These are phyloP conservation scores for Fragilaria crotonensis DNA, from an alignment of 108 stramenopile species.

Conservation along the genomic window DNA sequence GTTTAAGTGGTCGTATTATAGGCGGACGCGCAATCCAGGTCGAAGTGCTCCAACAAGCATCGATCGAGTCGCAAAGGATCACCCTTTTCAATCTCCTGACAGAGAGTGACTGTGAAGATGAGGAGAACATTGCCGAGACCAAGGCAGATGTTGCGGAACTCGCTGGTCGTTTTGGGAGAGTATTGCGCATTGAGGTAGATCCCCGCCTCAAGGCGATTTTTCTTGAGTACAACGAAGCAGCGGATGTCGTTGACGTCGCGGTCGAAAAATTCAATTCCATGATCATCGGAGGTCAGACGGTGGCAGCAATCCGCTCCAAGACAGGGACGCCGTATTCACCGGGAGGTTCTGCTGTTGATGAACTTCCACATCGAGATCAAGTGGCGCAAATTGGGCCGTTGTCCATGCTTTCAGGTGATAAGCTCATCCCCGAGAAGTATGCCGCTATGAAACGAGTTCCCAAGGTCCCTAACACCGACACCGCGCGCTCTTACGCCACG, in stretches of 20 bases:
- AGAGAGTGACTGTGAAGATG: slow-evolving; percentile 46
- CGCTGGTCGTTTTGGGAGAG: slow-evolving; percentile 20
- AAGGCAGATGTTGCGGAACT: slow-evolving; percentile 24
- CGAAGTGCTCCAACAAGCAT: not conserved
- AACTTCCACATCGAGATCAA: not conserved
- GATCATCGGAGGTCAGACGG: slow-evolving; percentile 49
- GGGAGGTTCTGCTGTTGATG: slow-evolving; percentile 10
- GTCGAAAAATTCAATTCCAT: slow-evolving; percentile 44
- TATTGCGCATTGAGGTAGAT: slow-evolving; percentile 15
- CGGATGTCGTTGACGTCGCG: slow-evolving; percentile 20
- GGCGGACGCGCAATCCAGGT: not conserved
- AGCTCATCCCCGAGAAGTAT: slow-evolving; percentile 67
- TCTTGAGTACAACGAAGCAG: slow-evolving; percentile 15
- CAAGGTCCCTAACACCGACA: slow-evolving; percentile 58
- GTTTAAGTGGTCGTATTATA: slow-evolving; percentile 23
- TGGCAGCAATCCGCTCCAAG: slow-evolving; percentile 23
- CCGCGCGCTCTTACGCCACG: slow-evolving; percentile 55
- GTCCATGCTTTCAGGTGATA: slow-evolving; percentile 66
- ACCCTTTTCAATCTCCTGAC: slow-evolving; percentile 29
- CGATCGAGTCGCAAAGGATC: not conserved
- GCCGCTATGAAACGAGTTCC: slow-evolving; percentile 76
- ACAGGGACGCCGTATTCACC: too few relatives aligned
- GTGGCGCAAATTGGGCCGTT: slow-evolving; percentile 6
- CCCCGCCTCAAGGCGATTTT: not conserved
- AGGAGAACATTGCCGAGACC: slow-evolving; percentile 37